Percentiles rank a stretch among this genome's conserved stretches.
These are phyloP conservation scores for Magnolia sinica DNA, from an alignment of 164 flowering plant genomes.

Conservation along the genomic window DNA sequence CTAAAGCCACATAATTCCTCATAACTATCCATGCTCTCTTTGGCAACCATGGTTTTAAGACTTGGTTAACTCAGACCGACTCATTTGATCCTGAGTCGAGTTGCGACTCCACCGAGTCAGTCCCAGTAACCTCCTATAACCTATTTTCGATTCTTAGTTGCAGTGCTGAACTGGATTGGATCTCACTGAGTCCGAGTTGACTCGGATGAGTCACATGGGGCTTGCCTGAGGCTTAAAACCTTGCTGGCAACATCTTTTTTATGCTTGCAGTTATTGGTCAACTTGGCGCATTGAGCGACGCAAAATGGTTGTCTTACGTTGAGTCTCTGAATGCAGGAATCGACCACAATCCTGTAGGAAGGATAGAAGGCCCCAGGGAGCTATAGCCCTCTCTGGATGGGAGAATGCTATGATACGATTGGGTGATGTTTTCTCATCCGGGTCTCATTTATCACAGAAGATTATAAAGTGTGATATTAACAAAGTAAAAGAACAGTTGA, in stretches of 20 bases:
- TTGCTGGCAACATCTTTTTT: background rate
- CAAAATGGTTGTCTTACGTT: background rate
- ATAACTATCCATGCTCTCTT: no score
- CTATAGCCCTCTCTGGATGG: constrained; percentile 46
- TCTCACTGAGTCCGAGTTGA: no score
- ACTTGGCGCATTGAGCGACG: background rate
- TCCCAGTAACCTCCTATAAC: no score
- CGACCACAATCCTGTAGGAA: constrained; percentile 50
- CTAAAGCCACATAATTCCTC: background rate
- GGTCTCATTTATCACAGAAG: constrained; percentile 1
- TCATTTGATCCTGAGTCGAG: no score
- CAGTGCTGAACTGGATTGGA: no score
- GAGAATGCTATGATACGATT: constrained; percentile 60
- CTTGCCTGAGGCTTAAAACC: background rate
- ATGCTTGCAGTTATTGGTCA: background rate
- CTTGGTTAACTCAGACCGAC: no score
- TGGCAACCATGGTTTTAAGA: no score
- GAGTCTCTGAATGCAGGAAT: constrained; percentile 49
- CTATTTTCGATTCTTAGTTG: no score
- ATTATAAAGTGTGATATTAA: constrained; percentile 7
- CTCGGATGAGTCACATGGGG: no score
- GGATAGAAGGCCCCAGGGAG: constrained; percentile 54
- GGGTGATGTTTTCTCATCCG: constrained; percentile 27
- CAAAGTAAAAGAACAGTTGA: constrained; percentile 16
- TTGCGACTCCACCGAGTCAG: no score